A percentile compares a stretch with the other conserved stretches of the same genome.
Conservation (phyloP, 345 rosid genomes). For the Odontarrhena argentea region DNA sequence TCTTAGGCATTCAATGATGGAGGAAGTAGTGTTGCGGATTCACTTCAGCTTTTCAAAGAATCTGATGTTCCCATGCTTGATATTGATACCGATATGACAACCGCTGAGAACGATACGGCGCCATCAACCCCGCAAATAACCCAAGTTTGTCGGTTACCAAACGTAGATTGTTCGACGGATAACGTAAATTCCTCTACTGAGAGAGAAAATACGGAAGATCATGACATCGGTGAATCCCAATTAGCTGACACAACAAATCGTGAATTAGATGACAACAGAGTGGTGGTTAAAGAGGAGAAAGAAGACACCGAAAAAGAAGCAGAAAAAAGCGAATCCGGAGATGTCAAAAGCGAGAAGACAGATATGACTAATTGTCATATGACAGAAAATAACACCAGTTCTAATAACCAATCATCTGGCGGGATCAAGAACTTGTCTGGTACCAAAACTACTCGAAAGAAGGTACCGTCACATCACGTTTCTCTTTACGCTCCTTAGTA, state of each 20-base stretch:
- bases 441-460: constrained; percentile 62
- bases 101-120: constrained; percentile 57
- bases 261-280: not conserved
- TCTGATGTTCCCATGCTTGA: constrained; percentile 62
- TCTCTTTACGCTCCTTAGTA: not conserved
- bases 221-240: constrained; percentile 61
- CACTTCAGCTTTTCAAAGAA: constrained; percentile 77
- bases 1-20: constrained; percentile 76
- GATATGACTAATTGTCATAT: constrained; percentile 16
- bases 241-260: constrained; percentile 73
- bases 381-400: constrained; percentile 26
- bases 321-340: constrained; percentile 36
- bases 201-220: constrained; percentile 57
- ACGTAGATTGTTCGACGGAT: constrained; percentile 63
- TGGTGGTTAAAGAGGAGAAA: constrained; percentile 38
- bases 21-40: constrained; percentile 49
- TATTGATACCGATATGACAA: constrained; percentile 46
- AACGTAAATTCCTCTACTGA: constrained; percentile 43
- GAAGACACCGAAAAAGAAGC: constrained; percentile 56
- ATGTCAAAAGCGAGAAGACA: constrained; percentile 36
- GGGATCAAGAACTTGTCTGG: constrained; percentile 44
- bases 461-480: constrained; percentile 51
- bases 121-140: constrained; percentile 85
- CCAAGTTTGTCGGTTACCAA: constrained; percentile 58
- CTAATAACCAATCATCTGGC: constrained; percentile 39